These are phyloP conservation scores for Linum lewisii DNA, from an alignment of 345 rosid genomes.

Conservation along the genomic window DNA sequence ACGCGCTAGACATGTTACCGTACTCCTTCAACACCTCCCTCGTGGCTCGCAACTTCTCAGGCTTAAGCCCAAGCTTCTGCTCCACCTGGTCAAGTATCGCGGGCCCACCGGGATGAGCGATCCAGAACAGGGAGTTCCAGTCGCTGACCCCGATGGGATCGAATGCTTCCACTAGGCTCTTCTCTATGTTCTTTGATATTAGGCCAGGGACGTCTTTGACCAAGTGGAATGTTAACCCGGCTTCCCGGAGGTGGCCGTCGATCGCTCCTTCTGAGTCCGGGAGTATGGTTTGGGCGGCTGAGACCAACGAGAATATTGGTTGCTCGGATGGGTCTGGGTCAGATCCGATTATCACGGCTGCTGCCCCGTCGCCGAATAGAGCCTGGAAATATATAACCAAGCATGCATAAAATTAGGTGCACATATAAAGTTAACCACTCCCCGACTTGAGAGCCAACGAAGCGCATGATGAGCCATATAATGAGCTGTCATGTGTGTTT, in stretches of 20 bases:
- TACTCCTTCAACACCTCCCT: not conserved
- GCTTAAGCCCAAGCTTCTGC: not conserved
- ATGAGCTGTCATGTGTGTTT: too few relatives aligned
- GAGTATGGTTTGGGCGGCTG: not conserved
- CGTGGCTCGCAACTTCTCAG: not conserved
- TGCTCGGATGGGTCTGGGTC: not conserved
- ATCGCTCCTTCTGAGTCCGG: not conserved
- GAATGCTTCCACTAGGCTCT: not conserved
- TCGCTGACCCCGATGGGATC: not conserved
- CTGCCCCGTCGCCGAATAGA: not conserved
- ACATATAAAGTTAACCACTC: too few relatives aligned
- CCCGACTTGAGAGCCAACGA: too few relatives aligned
- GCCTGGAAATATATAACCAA: too few relatives aligned
- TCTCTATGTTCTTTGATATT: not conserved
- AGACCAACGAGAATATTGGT: not conserved
- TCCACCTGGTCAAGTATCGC: not conserved
- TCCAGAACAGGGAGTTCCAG: conserved; percentile 3
- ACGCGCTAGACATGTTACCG: conserved; percentile 3
- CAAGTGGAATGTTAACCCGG: not conserved
- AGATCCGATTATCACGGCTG: not conserved
- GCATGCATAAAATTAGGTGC: too few relatives aligned
- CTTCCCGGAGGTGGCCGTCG: conserved; percentile 2
- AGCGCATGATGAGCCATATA: too few relatives aligned
- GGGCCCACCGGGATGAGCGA: not conserved
- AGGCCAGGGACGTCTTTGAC: not conserved